Percentiles rank a stretch among this genome's conserved stretches.
Conservation (phyloP, 2,329 filamentous ascomycete genomes). For the Chaetomium sp. region DNA sequence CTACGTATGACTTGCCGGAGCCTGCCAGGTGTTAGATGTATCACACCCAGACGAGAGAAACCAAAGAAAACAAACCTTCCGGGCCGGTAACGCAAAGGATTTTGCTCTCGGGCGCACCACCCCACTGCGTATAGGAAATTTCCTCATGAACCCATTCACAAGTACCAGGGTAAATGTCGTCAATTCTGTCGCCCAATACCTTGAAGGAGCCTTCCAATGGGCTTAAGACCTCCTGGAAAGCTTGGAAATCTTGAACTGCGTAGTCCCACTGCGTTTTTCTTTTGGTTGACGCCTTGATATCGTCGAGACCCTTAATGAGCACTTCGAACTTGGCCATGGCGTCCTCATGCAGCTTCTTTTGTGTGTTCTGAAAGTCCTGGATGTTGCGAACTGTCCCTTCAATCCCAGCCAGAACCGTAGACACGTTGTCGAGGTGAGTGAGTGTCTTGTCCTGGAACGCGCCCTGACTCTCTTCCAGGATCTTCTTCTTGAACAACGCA, state of each 20-base stretch:
- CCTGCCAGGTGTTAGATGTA: constrained; percentile 6
- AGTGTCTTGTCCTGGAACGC: constrained; percentile 23
- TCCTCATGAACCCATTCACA: constrained; percentile 19
- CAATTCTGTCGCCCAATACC: constrained; percentile 13
- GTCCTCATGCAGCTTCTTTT: constrained; percentile 15
- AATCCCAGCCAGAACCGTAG: constrained; percentile 13
- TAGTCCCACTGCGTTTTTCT: constrained; percentile 20
- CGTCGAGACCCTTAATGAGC: constrained; percentile 15
- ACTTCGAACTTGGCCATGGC: constrained; percentile 11
- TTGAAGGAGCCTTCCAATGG: constrained; percentile 9
- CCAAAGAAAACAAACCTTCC: constrained; percentile 9
- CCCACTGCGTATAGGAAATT: constrained; percentile 9
- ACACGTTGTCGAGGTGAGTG: constrained; percentile 14
- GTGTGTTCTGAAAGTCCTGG: constrained; percentile 15
- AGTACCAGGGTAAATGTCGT: constrained; percentile 15
- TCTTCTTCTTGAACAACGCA: constrained; percentile 18
- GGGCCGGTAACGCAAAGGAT: constrained; percentile 17
- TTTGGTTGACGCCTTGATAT: constrained; percentile 19
- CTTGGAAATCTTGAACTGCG: constrained; percentile 18
- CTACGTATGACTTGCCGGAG: constrained; percentile 17
- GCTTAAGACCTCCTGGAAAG: constrained; percentile 7
- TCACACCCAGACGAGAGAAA: no score
- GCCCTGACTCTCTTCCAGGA: constrained; percentile 21
- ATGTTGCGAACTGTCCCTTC: constrained; percentile 14
- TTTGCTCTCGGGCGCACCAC: not conserved